phyloP scores from a whole-genome alignment of 805 yeast genomes.

The Soucietia sequanensis region DNA sequence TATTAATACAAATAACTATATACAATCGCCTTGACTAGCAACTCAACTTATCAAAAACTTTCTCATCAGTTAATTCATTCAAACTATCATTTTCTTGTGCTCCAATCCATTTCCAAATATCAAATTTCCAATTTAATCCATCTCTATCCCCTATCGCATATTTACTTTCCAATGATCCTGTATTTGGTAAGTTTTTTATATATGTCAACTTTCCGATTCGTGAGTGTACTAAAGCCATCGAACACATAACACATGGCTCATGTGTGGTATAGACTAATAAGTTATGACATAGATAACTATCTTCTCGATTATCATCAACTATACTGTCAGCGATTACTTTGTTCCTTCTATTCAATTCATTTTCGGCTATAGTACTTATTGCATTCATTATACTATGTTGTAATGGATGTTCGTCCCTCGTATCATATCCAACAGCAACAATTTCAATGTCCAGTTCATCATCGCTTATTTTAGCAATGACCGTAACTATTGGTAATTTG shows the following conservation, averaged over 20 bases:
- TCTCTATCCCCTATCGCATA: conserved; percentile 75
- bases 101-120: conserved; percentile 72
- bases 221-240: conserved; percentile 94
- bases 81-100: conserved; percentile 18
- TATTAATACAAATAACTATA: not conserved
- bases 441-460: conserved; percentile 22
- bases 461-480: conserved; percentile 59
- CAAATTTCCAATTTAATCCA: conserved; percentile 83
- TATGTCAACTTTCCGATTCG: conserved; percentile 70
- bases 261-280: conserved; percentile 83
- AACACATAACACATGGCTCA: conserved; percentile 96
- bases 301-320: conserved; percentile 7
- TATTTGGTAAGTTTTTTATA: conserved; percentile 38
- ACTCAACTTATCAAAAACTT: not conserved
- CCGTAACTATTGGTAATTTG: conserved; percentile 51
- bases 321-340: too few relatives aligned
- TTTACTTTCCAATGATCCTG: conserved; percentile 58
- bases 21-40: too few relatives aligned
- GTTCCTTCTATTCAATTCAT: conserved; percentile 33
- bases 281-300: conserved; percentile 68
- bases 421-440: conserved; percentile 38
- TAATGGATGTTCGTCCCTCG: conserved; percentile 48
- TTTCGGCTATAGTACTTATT: conserved; percentile 59
- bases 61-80: not conserved
- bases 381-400: conserved; percentile 77